Evolutionary conservation across 1,139 yeast species (phyloP).

Genomic region (Scheffersomyces titani): DNA sequence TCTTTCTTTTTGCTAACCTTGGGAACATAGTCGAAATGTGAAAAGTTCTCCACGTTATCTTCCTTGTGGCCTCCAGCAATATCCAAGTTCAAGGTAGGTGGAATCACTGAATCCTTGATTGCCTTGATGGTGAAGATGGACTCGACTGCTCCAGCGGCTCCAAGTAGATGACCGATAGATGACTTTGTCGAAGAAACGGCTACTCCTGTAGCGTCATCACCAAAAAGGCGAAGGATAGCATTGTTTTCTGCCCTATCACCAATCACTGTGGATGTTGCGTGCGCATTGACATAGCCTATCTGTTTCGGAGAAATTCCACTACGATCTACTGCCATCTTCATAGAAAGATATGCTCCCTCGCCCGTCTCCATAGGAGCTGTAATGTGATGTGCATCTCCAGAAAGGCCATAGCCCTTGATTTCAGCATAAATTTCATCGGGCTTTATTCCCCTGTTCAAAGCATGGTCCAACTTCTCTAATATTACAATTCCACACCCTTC

Average conservation of each 20-base stretch:
- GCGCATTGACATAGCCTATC: constrained; percentile 87
- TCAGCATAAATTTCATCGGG: constrained; percentile 70
- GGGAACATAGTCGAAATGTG: constrained; percentile 61
- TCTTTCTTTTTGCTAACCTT: constrained; percentile 38
- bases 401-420: constrained; percentile 81
- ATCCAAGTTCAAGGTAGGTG: constrained; percentile 79
- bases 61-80: constrained; percentile 49
- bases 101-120: constrained; percentile 55
- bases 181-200: constrained; percentile 86
- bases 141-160: constrained; percentile 97
- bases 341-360: constrained; percentile 80
- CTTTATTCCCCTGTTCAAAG: constrained; percentile 58
- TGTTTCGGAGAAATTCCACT: constrained; percentile 44
- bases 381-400: constrained; percentile 91
- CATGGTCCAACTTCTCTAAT: constrained; percentile 78
- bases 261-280: constrained; percentile 88
- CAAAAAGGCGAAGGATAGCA: constrained; percentile 64
- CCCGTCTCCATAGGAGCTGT: constrained; percentile 89
- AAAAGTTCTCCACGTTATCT: constrained; percentile 41
- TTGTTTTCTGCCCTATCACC: constrained; percentile 89
- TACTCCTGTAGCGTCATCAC: constrained; percentile 19
- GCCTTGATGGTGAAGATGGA: constrained; percentile 78
- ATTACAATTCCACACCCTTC: constrained; percentile 90
- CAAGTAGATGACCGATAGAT: constrained; percentile 88
- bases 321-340: constrained; percentile 68